Base-by-base conservation (phyloP, 176 grass and related monocot genomes). In the Bonia amplexicaulis region DNA sequence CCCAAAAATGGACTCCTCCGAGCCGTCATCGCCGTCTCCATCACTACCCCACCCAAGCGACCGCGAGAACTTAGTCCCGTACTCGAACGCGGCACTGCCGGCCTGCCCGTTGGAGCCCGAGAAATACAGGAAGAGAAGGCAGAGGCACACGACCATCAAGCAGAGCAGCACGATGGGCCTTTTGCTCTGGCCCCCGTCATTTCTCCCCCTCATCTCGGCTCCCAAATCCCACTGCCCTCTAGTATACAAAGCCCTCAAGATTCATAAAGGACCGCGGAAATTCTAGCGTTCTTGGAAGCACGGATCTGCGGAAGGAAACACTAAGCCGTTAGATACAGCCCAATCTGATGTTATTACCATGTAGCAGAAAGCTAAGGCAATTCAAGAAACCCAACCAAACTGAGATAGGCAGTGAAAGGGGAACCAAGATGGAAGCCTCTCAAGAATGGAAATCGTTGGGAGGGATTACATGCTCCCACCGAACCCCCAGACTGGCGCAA, bases 121-220 rank as follows among this genome's bases (percentile, higher is more conserved):
- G 82, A 88, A 94, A 76, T 92, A 96, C 14, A 99, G 82, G 89
- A 99, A 93, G 77, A 99, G 91, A 58, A 98, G 88, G 78, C 88
- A 89, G 57, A 99, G 84, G 81, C 91, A 89, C 47, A 91, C 81
- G 53, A 94, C 83, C 93, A 90, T 85, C 12, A 72, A 6, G n/a
- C 90, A 96, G 40, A 93, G 60, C 12, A 87, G 86, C 69, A 91
- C 57, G 46, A 92, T 39, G 10, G 92, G 74, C 69, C 88, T 90
- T 80, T 94, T 99, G 80, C 84, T 95, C 69, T 94, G 91, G 12
- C 81, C 76, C 14, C 79, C 84, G 53, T 99, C 96, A 81, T 76
- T 90, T 90, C 94, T 90, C 27, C 93, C 93, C 79, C 93, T 96
- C 93, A 94, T 99, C 61, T 80, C 82, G 76, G 73, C 77, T 80